phyloP scores from a whole-genome alignment of 2,329 filamentous ascomycete genomes.

The Penicillium decumbens region DNA sequence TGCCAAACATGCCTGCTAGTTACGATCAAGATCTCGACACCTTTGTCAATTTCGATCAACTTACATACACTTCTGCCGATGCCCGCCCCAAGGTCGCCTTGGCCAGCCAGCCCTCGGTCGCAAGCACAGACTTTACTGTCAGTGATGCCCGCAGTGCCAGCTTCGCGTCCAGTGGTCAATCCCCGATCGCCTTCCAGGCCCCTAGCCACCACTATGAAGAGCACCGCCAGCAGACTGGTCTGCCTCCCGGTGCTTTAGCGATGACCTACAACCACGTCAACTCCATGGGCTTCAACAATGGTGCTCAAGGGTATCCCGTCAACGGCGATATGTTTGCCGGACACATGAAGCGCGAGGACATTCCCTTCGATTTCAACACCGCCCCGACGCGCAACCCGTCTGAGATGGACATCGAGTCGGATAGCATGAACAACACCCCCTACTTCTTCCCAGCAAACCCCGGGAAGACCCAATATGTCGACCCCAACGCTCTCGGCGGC shows the following conservation, averaged over 20 bases:
- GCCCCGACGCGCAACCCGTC: constrained; percentile 54
- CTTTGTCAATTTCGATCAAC: constrained; percentile 46
- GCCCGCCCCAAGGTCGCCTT: constrained; percentile 36
- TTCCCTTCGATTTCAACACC: constrained; percentile 64
- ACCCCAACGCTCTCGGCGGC: constrained; percentile 66
- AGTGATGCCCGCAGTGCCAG: constrained; percentile 31
- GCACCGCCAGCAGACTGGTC: constrained; percentile 92
- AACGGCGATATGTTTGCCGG: constrained; percentile 58
- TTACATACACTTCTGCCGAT: constrained; percentile 39
- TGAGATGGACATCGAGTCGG: constrained; percentile 65
- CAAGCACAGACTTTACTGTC: constrained; percentile 33
- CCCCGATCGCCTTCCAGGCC: constrained; percentile 61
- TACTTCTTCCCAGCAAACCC: constrained; percentile 59
- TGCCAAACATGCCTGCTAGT: constrained; percentile 29
- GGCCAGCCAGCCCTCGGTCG: constrained; percentile 35
- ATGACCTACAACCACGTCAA: constrained; percentile 67
- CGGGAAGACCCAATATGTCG: constrained; percentile 56
- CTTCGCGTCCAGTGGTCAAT: constrained; percentile 36
- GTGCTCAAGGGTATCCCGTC: constrained; percentile 44
- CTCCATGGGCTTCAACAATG: constrained; percentile 36
- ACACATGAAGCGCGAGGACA: constrained; percentile 35
- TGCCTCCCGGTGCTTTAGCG: constrained; percentile 77
- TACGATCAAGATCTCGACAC: constrained; percentile 46
- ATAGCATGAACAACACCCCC: constrained; percentile 56
- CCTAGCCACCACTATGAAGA: constrained; percentile 94